Percentiles rank a stretch among this genome's conserved stretches.
phyloP scores from a whole-genome alignment of 805 yeast species.

The Clavispora fructus region DNA sequence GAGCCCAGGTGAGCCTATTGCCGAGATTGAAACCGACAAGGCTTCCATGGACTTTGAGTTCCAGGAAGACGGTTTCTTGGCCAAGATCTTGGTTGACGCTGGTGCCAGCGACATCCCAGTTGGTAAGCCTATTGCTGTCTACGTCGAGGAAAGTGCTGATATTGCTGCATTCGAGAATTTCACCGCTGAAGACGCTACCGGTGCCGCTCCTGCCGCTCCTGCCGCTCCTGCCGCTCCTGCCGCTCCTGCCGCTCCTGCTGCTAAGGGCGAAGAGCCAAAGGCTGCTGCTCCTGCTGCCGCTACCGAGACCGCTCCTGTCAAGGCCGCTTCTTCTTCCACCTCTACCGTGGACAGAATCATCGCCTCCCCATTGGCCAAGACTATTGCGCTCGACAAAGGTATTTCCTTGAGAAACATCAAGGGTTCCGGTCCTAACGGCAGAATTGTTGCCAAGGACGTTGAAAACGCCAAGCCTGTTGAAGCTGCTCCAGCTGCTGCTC shows the following conservation, averaged over 20 bases:
- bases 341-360: conserved; percentile 63
- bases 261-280: conserved; percentile 23
- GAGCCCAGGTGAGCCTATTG: conserved; percentile 88
- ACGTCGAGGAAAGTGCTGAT: conserved; percentile 79
- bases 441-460: conserved; percentile 87
- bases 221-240: conserved; percentile 20
- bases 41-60: conserved; percentile 98
- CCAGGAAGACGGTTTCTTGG: conserved; percentile 93
- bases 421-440: conserved; percentile 94
- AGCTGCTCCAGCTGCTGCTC: conserved; percentile 40
- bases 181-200: conserved; percentile 77
- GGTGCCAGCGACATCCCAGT: conserved; percentile 91
- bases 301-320: conserved; percentile 21
- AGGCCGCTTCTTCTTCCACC: conserved; percentile 22
- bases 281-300: conserved; percentile 22
- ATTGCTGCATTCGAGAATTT: conserved; percentile 86
- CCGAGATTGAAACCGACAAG: conserved; percentile 96
- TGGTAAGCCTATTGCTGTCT: conserved; percentile 94
- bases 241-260: conserved; percentile 38
- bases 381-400: conserved; percentile 88
- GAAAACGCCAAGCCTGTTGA: conserved; percentile 55
- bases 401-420: conserved; percentile 75
- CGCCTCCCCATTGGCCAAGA: conserved; percentile 95
- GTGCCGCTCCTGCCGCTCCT: conserved; percentile 39
- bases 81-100: conserved; percentile 76